Conservation (phyloP, 208 protist species). For the Tritrichomonas foetus region DNA sequence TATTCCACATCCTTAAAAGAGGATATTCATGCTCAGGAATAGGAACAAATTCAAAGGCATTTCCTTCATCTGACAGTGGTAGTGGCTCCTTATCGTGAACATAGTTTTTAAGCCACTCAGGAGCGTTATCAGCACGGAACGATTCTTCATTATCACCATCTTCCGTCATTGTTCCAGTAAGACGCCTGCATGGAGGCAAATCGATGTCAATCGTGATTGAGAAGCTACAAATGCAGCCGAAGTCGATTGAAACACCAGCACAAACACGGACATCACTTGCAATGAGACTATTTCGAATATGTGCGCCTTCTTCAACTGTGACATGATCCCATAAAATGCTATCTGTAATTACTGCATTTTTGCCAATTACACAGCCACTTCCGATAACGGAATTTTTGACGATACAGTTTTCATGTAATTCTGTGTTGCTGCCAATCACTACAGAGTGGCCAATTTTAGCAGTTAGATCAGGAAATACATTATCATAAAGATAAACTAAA, state of each 20-base stretch:
- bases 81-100: background rate
- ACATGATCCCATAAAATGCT: background rate
- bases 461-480: background rate
- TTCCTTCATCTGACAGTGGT: background rate
- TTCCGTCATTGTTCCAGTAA: background rate
- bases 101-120: background rate
- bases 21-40: background rate
- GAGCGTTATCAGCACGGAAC: background rate
- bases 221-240: background rate
- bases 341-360: background rate
- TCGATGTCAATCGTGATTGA: background rate
- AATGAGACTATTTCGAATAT: background rate
- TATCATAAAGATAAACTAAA: background rate
- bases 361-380: background rate
- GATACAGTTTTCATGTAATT: background rate
- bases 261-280: background rate
- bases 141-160: background rate
- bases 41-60: background rate
- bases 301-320: background rate
- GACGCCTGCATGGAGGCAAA: background rate
- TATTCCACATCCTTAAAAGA: background rate
- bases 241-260: background rate
- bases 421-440: background rate
- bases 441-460: background rate
- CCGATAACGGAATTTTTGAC: constrained; percentile 3